A percentile compares a stretch with the other conserved stretches of the same genome.
Evolutionary conservation across 2,329 filamentous ascomycete species (phyloP).

Genomic region (Trichophyton verrucosum): DNA sequence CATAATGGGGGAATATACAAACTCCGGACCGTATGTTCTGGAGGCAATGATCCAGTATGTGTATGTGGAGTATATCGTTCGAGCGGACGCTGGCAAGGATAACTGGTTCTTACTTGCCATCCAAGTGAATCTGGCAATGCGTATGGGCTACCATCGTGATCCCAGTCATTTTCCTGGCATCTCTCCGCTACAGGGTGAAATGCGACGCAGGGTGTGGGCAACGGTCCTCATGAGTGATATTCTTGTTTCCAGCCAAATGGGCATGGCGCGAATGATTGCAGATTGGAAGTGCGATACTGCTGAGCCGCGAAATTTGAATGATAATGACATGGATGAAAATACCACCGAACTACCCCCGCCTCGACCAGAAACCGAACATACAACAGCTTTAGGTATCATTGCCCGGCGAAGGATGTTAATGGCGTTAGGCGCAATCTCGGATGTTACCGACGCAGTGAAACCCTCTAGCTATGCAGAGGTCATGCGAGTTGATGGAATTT

Average conservation of each 20-base stretch:
- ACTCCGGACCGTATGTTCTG: constrained; percentile 39
- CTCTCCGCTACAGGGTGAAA: constrained; percentile 45
- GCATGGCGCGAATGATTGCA: constrained; percentile 50
- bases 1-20: constrained; percentile 42
- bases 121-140: constrained; percentile 47
- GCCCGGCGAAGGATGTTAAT: constrained; percentile 26
- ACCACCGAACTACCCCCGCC: constrained; percentile 40
- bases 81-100: constrained; percentile 42
- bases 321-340: constrained; percentile 47
- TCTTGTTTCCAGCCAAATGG: constrained; percentile 51
- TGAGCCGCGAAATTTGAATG: constrained; percentile 47
- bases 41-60: constrained; percentile 46
- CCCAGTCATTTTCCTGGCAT: constrained; percentile 42
- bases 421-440: constrained; percentile 27
- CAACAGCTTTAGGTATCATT: constrained; percentile 30
- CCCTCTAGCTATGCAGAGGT: constrained; percentile 26
- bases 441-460: constrained; percentile 25
- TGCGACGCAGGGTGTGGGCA: constrained; percentile 33
- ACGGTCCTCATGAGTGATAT: constrained; percentile 44
- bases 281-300: constrained; percentile 48
- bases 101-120: constrained; percentile 44
- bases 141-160: constrained; percentile 51
- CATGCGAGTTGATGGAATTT: constrained; percentile 10
- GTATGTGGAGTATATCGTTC: constrained; percentile 41
- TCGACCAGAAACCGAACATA: constrained; percentile 43